phyloP scores from a whole-genome alignment of 2,329 filamentous ascomycete genomes.

The Beauveria medogensis region DNA sequence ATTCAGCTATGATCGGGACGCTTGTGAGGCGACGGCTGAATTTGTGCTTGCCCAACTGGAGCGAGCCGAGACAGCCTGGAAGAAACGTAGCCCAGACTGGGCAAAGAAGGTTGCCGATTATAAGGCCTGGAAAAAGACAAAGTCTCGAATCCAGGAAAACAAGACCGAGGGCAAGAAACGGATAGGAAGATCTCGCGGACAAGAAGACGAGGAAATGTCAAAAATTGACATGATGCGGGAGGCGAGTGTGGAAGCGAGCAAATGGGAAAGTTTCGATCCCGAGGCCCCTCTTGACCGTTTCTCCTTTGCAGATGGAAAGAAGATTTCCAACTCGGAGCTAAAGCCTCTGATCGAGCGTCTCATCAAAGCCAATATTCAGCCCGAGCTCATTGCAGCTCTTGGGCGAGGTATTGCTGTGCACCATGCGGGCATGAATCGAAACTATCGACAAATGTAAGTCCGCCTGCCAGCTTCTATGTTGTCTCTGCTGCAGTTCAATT shows the following conservation, averaged over 20 bases:
- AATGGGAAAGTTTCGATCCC: slow-evolving; percentile 60
- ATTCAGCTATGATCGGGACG: slow-evolving; percentile 65
- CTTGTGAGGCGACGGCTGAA: slow-evolving; percentile 53
- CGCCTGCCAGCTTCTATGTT: too few relatives aligned
- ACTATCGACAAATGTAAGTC: slow-evolving; percentile 58
- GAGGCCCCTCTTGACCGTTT: slow-evolving; percentile 54
- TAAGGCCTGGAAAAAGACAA: slow-evolving; percentile 46
- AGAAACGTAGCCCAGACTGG: slow-evolving; percentile 51
- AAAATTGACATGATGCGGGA: slow-evolving; percentile 52
- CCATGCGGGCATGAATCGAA: slow-evolving; percentile 71
- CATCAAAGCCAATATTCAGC: slow-evolving; percentile 38
- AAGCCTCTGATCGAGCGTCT: slow-evolving; percentile 45
- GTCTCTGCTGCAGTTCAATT: neutral
- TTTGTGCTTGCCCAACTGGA: slow-evolving; percentile 43
- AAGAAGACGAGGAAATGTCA: slow-evolving; percentile 31
- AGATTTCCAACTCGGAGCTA: slow-evolving; percentile 50
- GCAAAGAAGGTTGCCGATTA: slow-evolving; percentile 49
- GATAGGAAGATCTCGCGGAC: slow-evolving; percentile 30
- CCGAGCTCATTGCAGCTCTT: slow-evolving; percentile 52
- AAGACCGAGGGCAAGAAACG: slow-evolving; percentile 24
- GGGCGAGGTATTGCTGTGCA: slow-evolving; percentile 66
- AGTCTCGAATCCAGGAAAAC: slow-evolving; percentile 27
- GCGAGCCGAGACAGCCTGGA: slow-evolving; percentile 35
- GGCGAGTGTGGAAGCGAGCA: slow-evolving; percentile 44
- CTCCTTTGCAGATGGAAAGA: slow-evolving; percentile 57